phyloP scores from a whole-genome alignment of 306 rosid genomes.

The Sindora glabra region DNA sequence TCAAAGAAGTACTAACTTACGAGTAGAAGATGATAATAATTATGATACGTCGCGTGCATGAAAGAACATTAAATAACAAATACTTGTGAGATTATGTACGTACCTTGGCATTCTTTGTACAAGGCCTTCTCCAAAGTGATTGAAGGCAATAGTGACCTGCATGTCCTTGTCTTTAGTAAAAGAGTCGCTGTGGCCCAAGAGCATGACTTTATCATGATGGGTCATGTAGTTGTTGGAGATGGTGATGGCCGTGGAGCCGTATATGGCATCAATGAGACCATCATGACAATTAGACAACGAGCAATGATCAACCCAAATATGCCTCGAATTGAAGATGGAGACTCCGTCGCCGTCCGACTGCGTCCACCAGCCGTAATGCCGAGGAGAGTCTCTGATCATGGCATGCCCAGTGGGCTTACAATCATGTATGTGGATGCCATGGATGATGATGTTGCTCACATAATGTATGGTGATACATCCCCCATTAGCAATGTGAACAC shows the following conservation, averaged over 20 bases:
- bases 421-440: slow-evolving; percentile 57
- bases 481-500: slow-evolving; percentile 52
- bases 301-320: slow-evolving; percentile 58
- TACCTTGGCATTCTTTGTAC: slow-evolving; percentile 69
- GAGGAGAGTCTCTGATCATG: slow-evolving; percentile 43
- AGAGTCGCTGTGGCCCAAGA: slow-evolving; percentile 53
- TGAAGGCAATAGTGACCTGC: slow-evolving; percentile 55
- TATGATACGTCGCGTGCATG: too few relatives aligned
- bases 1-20: too few relatives aligned
- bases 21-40: too few relatives aligned
- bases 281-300: slow-evolving; percentile 50
- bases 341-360: slow-evolving; percentile 53
- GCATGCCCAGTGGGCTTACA: slow-evolving; percentile 47
- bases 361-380: slow-evolving; percentile 45
- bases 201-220: slow-evolving; percentile 66
- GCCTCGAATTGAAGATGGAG: slow-evolving; percentile 29
- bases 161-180: slow-evolving; percentile 36
- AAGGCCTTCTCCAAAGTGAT: slow-evolving; percentile 65
- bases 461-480: slow-evolving; percentile 51
- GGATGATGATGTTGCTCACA: slow-evolving; percentile 49
- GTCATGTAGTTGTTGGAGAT: slow-evolving; percentile 56
- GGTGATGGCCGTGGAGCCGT: slow-evolving; percentile 58
- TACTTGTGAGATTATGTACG: not conserved
- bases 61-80: not conserved
- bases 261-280: slow-evolving; percentile 51